Evolutionary conservation across 495 filamentous ascomycete species (phyloP), one percentile per base, ranked within the genome.

Genomic region (Parachaetomium inaequale): DNA sequence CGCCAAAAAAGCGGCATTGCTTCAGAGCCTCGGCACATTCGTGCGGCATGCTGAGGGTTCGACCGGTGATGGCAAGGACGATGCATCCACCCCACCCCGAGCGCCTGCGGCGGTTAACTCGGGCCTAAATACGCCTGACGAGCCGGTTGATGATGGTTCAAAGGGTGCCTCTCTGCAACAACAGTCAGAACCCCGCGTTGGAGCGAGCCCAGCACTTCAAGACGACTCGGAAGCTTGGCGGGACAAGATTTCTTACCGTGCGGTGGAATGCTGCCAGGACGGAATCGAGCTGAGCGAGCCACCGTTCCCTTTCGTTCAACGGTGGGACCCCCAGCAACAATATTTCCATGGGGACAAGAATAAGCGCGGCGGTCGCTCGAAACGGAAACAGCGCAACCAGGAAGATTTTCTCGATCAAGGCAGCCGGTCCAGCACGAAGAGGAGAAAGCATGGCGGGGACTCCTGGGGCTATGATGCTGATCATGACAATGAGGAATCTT

Each of bases 221-320:
- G 71, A 77, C 23, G 75, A 79, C 56, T 58, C 68, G 0, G 74
- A 86, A 8, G 70, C 76, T 42, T 98, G 93, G 93, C 84, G 83
- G 63, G 70, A 84, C 10, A 93, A 87, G 69, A 87, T 97, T 38
- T 81, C 77, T 43, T 83, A 81, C 55, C 79, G 78, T 52, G 93
- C 92, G 49, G 87, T 92, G 12, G 94, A 98, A 70, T 97, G 94
- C 71, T 83, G 87, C 62, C 75, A 86, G 53, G 85, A 92, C 25
- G 85, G 84, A n/a, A 76, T 92, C 52, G 75, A 84, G 59, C 78
- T 96, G 34, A 91, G 84, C 58, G 81, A 87, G 23, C 93, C 94
- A 0, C 89, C 90, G 3, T 98, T 96, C 69, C 94, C 94, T 0
- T 98, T 98, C 65, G 76, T 87, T 14, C 91, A 96, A 72, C 85